Conservation (phyloP, 2,329 filamentous ascomycete species). For the Colletotrichum navitas region DNA sequence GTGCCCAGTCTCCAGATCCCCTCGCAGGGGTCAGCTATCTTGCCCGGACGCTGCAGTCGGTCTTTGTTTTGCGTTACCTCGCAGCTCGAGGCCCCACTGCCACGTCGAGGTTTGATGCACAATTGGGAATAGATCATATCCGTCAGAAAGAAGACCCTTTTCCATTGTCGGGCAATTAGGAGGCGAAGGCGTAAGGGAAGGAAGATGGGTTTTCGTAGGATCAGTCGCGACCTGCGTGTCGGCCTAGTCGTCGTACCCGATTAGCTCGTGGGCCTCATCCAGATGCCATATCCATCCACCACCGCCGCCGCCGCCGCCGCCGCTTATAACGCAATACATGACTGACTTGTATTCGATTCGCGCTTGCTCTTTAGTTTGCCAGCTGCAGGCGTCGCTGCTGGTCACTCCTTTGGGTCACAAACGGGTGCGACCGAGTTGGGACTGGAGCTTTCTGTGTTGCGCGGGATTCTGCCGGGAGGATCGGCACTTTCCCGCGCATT, state of each 20-base stretch:
- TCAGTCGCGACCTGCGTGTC: constrained; percentile 35
- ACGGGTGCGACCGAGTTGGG: constrained; percentile 23
- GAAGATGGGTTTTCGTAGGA: neutral
- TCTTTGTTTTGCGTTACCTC: constrained; percentile 41
- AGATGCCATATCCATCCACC: constrained; percentile 20
- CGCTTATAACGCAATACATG: constrained; percentile 8
- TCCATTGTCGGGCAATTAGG: constrained; percentile 5
- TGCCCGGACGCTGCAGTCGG: constrained; percentile 34
- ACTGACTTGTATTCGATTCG: constrained; percentile 9
- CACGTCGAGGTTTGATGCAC: constrained; percentile 33
- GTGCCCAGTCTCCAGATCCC: constrained; percentile 35
- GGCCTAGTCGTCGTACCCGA: constrained; percentile 31
- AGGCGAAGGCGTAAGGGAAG: constrained; percentile 4
- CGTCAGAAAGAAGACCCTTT: constrained; percentile 25
- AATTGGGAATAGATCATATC: constrained; percentile 14
- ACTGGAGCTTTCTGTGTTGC: constrained; percentile 31
- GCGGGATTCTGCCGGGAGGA: constrained; percentile 36
- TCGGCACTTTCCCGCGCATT: constrained; percentile 33
- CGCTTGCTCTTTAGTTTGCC: neutral
- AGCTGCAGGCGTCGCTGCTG: constrained; percentile 5
- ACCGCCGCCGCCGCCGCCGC: neutral
- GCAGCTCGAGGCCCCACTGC: constrained; percentile 38
- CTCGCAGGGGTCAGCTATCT: constrained; percentile 37
- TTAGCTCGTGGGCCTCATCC: constrained; percentile 38
- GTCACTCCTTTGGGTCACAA: constrained; percentile 4